Evolutionary conservation across 345 rosid species (phyloP), one percentile per base, ranked within the genome.

Genomic region (Abelmoschus esculentus): DNA sequence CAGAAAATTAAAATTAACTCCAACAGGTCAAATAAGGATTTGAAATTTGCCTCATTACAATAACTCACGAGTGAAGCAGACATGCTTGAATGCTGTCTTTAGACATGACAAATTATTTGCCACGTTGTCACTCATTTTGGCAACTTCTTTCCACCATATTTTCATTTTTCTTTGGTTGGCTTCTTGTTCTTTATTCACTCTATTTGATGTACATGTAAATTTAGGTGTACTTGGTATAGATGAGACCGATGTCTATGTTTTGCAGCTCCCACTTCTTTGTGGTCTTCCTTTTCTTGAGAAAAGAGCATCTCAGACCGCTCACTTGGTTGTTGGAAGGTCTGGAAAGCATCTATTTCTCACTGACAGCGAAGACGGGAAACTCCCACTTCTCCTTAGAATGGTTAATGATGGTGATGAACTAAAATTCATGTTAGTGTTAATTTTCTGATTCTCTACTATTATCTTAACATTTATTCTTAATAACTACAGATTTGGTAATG

Each of bases 381-480:
- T 86, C 69, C 98, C 96, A 13, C 98, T 91, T 80, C 96, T 93
- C 66, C 91, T 89, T 75, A 87, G 86, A 79, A 88, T 93, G 98
- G 87, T 85, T 69, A 79, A 86, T 62, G 96, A 93, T 75, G 80
- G 83, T 68, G 84, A 77, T 71, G 85, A 86, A 67, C 59, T 89
- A 6, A 87, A 80, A 76, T 93, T 91, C 87, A 84, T 93, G 98
- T 93, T 66, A 79, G 88, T 78, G 42, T 60, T 47, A 32, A 50
- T 72, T 56, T 55, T 64, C 69, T 34, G 26, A 17, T 29, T 4
- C 18, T 17, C 71, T 63, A 7, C 49, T 17, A 19, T 56, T 72
- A 61, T 58, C 40, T 12, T 42, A 26, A 13, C 44, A 13, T 57
- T 44, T 28, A 32, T 52, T 28, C 44, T 74, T 63, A 28, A 36